Evolutionary conservation across 768 basidiomycete species (phyloP).

Genomic region (Xanthoconium purpureum): DNA sequence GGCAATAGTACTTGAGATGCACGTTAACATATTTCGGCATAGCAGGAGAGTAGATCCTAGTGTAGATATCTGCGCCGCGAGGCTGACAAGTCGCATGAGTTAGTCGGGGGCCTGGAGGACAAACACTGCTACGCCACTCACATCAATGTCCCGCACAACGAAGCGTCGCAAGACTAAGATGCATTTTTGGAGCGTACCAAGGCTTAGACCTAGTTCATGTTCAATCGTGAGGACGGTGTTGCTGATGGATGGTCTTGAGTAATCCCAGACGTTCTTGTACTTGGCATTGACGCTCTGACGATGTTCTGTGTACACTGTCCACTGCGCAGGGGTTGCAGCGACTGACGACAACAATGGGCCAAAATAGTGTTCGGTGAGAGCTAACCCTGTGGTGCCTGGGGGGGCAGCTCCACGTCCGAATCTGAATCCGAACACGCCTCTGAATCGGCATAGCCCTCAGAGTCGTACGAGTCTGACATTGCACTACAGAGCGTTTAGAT

Average conservation of each 20-base stretch:
- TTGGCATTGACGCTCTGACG: conserved; percentile 1
- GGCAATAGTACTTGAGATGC: conserved; percentile 13
- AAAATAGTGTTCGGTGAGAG: conserved; percentile 5
- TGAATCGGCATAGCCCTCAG: no score
- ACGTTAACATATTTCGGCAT: conserved; percentile 14
- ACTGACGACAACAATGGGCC: conserved; percentile 7
- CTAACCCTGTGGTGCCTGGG: neutral
- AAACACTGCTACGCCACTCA: neutral
- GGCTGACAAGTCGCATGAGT: neutral
- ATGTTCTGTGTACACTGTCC: conserved; percentile 3
- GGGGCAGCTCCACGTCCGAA: no score
- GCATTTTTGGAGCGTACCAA: conserved; percentile 3
- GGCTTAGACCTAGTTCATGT: neutral
- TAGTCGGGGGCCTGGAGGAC: no score
- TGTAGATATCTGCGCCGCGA: neutral
- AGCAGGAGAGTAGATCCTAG: conserved; percentile 6
- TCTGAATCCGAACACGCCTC: no score
- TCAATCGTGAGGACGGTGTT: conserved; percentile 1
- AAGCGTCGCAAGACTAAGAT: neutral
- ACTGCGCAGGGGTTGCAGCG: neutral
- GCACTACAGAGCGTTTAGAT: no score
- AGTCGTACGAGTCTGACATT: no score
- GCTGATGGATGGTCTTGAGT: neutral
- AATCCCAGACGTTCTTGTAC: neutral
- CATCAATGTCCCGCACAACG: neutral